Evolutionary conservation across 305 asterid species (phyloP).

Genomic region (Fraxinus albicans): DNA sequence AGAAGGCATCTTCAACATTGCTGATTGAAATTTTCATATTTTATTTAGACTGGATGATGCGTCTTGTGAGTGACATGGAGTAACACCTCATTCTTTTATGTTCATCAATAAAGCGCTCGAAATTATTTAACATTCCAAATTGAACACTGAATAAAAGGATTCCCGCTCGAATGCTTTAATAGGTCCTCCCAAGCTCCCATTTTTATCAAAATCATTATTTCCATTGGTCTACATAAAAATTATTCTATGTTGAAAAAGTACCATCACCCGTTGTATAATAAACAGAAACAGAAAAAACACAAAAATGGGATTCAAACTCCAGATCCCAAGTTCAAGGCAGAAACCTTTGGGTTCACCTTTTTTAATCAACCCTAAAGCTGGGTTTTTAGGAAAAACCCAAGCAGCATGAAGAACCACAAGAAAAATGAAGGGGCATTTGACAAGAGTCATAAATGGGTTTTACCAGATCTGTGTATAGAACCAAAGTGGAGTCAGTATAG

Average conservation of each 20-base stretch:
- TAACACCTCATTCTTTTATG: too few relatives aligned
- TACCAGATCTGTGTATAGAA: constrained; percentile 33
- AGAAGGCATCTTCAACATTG: neutral
- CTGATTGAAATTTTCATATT: too few relatives aligned
- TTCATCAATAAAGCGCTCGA: constrained; percentile 1
- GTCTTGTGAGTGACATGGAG: too few relatives aligned
- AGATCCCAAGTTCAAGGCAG: constrained; percentile 12
- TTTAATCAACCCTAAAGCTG: constrained; percentile 44
- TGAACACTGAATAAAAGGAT: constrained; percentile 16
- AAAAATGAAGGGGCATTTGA: constrained; percentile 26
- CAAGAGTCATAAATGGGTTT: constrained; percentile 3
- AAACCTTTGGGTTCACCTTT: constrained; percentile 33
- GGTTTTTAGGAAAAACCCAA: constrained; percentile 42
- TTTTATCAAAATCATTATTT: constrained; percentile 23
- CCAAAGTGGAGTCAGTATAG: neutral
- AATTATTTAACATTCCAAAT: constrained; percentile 13
- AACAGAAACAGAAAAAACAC: constrained; percentile 21
- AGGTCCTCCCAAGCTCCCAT: constrained; percentile 40
- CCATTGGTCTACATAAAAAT: constrained; percentile 41
- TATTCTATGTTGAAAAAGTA: constrained; percentile 19
- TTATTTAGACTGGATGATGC: too few relatives aligned
- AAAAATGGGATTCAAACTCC: constrained; percentile 17
- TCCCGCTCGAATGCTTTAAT: constrained; percentile 41
- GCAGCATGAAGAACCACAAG: constrained; percentile 20
- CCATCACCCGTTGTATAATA: constrained; percentile 25